These are phyloP conservation scores for Adenanthera pavonina DNA, from an alignment of 306 rosid species.

Conservation along the genomic window DNA sequence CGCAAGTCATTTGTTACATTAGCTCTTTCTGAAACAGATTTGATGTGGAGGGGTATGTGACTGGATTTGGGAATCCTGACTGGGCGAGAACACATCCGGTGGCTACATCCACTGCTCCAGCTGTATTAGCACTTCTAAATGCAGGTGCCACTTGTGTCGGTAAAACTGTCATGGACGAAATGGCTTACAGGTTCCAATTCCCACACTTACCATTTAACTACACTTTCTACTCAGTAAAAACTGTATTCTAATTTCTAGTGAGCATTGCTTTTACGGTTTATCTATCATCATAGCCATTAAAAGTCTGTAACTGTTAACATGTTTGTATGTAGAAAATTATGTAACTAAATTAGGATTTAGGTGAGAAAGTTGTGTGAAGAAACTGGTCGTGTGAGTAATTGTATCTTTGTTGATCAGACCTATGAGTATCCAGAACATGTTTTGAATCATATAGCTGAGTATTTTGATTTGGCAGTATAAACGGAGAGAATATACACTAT, in stretches of 20 bases:
- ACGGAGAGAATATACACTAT: conserved; percentile 57
- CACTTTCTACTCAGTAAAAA: neutral
- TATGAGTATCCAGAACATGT: conserved; percentile 18
- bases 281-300: neutral
- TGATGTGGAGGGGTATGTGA: conserved; percentile 75
- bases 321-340: neutral
- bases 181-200: conserved; percentile 79
- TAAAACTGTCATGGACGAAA: conserved; percentile 92
- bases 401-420: conserved; percentile 14
- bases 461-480: conserved; percentile 47
- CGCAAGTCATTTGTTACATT: neutral
- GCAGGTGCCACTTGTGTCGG: conserved; percentile 90
- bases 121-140: conserved; percentile 58
- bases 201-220: neutral
- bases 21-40: conserved; percentile 54
- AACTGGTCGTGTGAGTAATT: neutral
- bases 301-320: neutral
- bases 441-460: conserved; percentile 6
- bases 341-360: neutral
- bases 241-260: neutral
- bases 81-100: conserved; percentile 88
- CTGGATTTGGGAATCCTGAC: conserved; percentile 91
- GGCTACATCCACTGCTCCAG: conserved; percentile 79
- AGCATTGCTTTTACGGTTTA: neutral
- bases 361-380: conserved; percentile 1